Base-by-base conservation (phyloP, 2,329 filamentous ascomycete genomes). In the Hypoxylon rubiginosum region DNA sequence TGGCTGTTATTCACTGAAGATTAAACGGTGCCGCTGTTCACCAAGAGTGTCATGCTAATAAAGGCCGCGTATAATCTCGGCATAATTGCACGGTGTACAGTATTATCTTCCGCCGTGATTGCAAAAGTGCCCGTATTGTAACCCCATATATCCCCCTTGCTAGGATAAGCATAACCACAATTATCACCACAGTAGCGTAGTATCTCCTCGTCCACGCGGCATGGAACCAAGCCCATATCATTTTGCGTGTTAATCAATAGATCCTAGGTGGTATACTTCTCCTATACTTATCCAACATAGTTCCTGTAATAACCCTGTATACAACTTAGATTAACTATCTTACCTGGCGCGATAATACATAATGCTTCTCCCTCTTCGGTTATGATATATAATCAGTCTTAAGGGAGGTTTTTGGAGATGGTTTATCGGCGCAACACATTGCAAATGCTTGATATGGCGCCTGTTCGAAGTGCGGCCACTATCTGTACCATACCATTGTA, bases 41-140 rank as follows among this genome's bases (percentile, higher is more conserved):
- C 55, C 51, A 84, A 74, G 13, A 83, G 76, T n/a, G 79, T 84
- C 26, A 76, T 78, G 5, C 83, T 81, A 24, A 77, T 73, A 66
- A 85, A 83, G 2, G 81, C 82, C 0, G 83, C 82, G 58, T 82
- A 85, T 6, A 85, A 76, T 19, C 82, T 80, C 0, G 83, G 79
- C 2, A 83, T 74, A 0, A 83, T 74, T 81, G 81, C 1, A 80
- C 69, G 58, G 64, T 68, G 34, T 61, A 62, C 4, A 67, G 72
- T 34, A 54, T 79, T 79, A 41, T 79, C 78, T 4, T 69, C 70
- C 1, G 56, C 58, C 1, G 61, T 53, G 2, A 76, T 76, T 0
- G 63, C 75, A 39, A 85, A 84, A 0, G 83, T 78, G 0, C 83
- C 83, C 11, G 76, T 78, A 72, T 81, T 78, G 72, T 83, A 85